Evolutionary conservation across 305 asterid species (phyloP), one percentile per base, ranked within the genome.

Genomic region (Lippia alba): DNA sequence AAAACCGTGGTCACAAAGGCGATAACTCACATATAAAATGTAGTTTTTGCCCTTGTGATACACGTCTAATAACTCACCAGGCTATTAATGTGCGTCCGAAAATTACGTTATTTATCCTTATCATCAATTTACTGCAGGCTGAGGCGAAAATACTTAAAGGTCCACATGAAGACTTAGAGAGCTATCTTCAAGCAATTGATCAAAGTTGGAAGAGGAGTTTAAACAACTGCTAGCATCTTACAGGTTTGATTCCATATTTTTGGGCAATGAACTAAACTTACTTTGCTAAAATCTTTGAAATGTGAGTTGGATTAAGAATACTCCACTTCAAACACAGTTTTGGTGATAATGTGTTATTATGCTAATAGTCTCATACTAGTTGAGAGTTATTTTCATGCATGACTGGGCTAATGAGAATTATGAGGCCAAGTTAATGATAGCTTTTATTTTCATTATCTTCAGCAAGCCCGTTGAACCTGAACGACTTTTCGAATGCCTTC

Each of bases 401-500:
- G n/a, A n/a, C n/a, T n/a, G n/a, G n/a, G n/a, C n/a, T n/a, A n/a
- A n/a, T n/a, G n/a, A n/a, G n/a, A n/a, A n/a, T n/a, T n/a, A n/a
- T n/a, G n/a, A n/a, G n/a, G n/a, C n/a, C n/a, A n/a, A n/a, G n/a
- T n/a, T n/a, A n/a, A n/a, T n/a, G n/a, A 65, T 39, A 49, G 61
- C 69, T 61, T 18, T 5, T 34, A 34, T 71, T 56, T 51, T 65
- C 66, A 69, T 63, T 55, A n/a, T 71, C 73, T 82, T 66, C 91
- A 95, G 98, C 89, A 95, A 95, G 77, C 86, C 99, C 50, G 93
- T 92, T 70, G 99, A 95, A 80, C 99, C 99, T 4, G 98, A 95
- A 76, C 86, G 94, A 48, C 98, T 95, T 62, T 95, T 90, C 84
- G 99, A 90, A 79, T 89, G 99, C 81, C 98, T 95, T 65, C 99